These are phyloP conservation scores for Didymella keratinophila DNA, from an alignment of 2,329 filamentous ascomycete species.

Conservation along the genomic window DNA sequence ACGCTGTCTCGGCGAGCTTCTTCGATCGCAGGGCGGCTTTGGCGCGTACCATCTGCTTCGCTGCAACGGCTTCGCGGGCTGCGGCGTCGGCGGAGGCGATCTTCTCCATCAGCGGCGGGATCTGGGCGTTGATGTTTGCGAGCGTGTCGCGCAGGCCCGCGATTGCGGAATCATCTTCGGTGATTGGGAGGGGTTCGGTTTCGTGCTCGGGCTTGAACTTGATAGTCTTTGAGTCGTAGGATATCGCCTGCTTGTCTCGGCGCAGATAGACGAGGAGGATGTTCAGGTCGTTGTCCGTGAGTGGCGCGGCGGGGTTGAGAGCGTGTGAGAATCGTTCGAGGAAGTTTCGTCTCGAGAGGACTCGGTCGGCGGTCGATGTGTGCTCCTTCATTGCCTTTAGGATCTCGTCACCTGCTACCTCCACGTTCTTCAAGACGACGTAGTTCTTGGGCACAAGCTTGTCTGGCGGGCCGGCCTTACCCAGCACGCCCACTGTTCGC, in stretches of 20 bases:
- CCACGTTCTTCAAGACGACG: slow-evolving; percentile 71
- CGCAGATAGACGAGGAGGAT: slow-evolving; percentile 66
- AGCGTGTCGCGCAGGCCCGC: slow-evolving; percentile 81
- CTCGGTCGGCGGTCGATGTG: slow-evolving; percentile 45
- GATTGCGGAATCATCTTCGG: slow-evolving; percentile 80
- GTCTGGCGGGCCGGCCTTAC: slow-evolving; percentile 59
- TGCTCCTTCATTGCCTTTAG: slow-evolving; percentile 48
- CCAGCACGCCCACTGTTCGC: slow-evolving; percentile 67
- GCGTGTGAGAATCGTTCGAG: slow-evolving; percentile 40
- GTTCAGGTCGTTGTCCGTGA: slow-evolving; percentile 71
- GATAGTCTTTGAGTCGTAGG: slow-evolving; percentile 78
- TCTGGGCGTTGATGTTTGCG: slow-evolving; percentile 68
- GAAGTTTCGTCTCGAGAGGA: slow-evolving; percentile 48
- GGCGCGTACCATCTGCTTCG: slow-evolving; percentile 77
- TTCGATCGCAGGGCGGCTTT: slow-evolving; percentile 81
- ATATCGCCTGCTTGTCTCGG: slow-evolving; percentile 73
- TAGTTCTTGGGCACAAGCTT: slow-evolving; percentile 68
- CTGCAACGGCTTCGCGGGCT: slow-evolving; percentile 74
- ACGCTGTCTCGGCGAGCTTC: slow-evolving; percentile 78
- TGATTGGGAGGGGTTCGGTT: slow-evolving; percentile 64
- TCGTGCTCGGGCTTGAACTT: slow-evolving; percentile 67
- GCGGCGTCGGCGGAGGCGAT: slow-evolving; percentile 59
- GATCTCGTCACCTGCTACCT: slow-evolving; percentile 59
- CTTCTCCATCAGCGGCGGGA: slow-evolving; percentile 68
- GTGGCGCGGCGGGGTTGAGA: slow-evolving; percentile 36